Conservation (phyloP, 1,284 basidiomycete species). For the Cryptococcus sp. region DNA sequence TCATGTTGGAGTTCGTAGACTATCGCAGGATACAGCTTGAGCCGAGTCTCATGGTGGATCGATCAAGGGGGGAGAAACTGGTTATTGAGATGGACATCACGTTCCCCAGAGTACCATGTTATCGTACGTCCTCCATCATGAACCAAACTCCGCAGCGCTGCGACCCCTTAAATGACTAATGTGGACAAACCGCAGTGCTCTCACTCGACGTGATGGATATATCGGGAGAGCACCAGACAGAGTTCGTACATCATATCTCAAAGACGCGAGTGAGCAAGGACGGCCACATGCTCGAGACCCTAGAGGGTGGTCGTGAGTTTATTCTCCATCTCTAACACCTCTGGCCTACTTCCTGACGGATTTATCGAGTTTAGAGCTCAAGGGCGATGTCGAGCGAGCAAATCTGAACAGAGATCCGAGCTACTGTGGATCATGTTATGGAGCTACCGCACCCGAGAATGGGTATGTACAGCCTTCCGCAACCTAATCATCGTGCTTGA, state of each 20-base stretch:
- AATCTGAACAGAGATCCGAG: conserved; percentile 62
- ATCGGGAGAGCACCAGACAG: conserved; percentile 88
- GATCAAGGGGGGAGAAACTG: conserved; percentile 89
- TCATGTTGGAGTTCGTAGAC: conserved; percentile 92
- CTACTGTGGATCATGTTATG: conserved; percentile 97
- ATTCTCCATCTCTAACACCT: conserved; percentile 3
- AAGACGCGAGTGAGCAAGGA: conserved; percentile 73
- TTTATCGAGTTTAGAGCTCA: conserved; percentile 67
- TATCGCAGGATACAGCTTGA: conserved; percentile 84
- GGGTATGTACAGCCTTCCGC: conserved; percentile 53
- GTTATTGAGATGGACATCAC: conserved; percentile 90
- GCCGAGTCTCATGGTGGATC: conserved; percentile 88
- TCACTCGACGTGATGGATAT: conserved; percentile 98
- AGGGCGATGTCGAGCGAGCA: conserved; percentile 82
- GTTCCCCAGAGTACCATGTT: conserved; percentile 97
- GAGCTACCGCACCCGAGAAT: conserved; percentile 73
- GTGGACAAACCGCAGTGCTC: conserved; percentile 65
- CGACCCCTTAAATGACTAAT: neutral
- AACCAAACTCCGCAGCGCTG: neutral
- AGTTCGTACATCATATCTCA: conserved; percentile 83
- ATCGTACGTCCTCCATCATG: conserved; percentile 63
- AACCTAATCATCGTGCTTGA: neutral
- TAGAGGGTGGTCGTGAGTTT: conserved; percentile 39
- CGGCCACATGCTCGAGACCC: conserved; percentile 63
- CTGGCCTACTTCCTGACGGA: too few species aligned